Conservation (phyloP, 2,329 filamentous ascomycete genomes). For the Fusarium xylarioides region DNA sequence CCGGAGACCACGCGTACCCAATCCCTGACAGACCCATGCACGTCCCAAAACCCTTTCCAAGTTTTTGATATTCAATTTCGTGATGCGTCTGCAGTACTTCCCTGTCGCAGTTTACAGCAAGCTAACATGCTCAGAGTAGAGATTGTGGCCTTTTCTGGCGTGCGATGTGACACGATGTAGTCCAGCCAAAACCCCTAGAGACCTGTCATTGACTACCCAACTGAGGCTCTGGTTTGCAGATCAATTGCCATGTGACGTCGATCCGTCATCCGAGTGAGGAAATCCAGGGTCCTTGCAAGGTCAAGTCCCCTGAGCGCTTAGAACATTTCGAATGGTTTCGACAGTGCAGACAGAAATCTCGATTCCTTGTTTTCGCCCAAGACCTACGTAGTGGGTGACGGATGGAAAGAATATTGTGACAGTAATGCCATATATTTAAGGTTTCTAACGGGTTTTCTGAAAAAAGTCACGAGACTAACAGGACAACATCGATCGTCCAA, state of each 20-base stretch:
- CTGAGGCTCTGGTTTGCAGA: conserved; percentile 33
- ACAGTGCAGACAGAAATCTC: not conserved
- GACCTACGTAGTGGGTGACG: not conserved
- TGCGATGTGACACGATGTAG: not conserved
- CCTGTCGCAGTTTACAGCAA: not conserved
- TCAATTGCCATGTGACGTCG: conserved; percentile 35
- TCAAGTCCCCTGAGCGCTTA: not conserved
- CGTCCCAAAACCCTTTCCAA: conserved; percentile 6
- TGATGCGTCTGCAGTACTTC: not conserved
- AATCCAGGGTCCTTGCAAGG: conserved; percentile 32
- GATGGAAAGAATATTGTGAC: not conserved
- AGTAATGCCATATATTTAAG: not conserved
- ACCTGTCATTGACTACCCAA: conserved; percentile 2
- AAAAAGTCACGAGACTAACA: conserved; percentile 11
- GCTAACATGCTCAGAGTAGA: not conserved
- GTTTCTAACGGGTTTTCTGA: not conserved
- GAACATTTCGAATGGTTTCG: conserved; percentile 28
- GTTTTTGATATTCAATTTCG: not conserved
- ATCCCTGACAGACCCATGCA: conserved; percentile 5
- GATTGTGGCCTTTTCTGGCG: not conserved
- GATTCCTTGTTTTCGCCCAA: conserved; percentile 1
- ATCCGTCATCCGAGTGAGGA: not conserved
- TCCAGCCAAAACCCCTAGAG: not conserved
- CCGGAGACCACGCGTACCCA: conserved; percentile 7
- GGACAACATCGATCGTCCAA: not conserved